These are phyloP conservation scores for Pythium brachiatum DNA, from an alignment of 352 stramenopile genomes.

Conservation along the genomic window DNA sequence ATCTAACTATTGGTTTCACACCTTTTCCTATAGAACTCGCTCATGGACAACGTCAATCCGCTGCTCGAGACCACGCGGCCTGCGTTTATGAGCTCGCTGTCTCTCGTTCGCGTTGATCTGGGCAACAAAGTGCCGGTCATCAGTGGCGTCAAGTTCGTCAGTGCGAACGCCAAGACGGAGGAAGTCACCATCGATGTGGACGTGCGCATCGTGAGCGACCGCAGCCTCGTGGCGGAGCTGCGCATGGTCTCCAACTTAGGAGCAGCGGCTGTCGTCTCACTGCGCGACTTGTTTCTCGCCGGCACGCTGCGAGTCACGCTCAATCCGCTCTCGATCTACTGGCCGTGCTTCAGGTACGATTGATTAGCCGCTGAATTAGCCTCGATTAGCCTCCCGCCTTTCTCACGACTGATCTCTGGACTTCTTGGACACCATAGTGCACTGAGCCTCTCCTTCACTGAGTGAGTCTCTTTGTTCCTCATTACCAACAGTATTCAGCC, in stretches of 20 bases:
- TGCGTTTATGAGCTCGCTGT: constrained; percentile 65
- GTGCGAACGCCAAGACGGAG: constrained; percentile 46
- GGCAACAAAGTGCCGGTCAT: constrained; percentile 58
- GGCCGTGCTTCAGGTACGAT: constrained; percentile 68
- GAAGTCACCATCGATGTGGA: constrained; percentile 74
- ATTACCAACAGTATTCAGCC: not conserved
- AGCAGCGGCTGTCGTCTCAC: constrained; percentile 48
- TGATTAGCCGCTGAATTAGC: not conserved
- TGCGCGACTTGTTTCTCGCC: constrained; percentile 67
- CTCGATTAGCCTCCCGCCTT: not conserved
- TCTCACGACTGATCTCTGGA: not conserved
- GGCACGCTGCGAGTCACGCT: constrained; percentile 74
- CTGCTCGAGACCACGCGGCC: constrained; percentile 57
- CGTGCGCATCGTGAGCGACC: constrained; percentile 58
- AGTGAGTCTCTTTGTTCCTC: constrained; percentile 27
- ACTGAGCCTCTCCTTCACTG: constrained; percentile 70
- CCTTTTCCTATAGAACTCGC: constrained; percentile 47
- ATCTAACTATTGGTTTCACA: not conserved
- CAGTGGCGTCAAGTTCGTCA: constrained; percentile 70
- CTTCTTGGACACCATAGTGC: constrained; percentile 27
- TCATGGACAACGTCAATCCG: constrained; percentile 57
- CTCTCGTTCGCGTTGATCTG: constrained; percentile 55
- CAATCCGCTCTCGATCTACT: constrained; percentile 56
- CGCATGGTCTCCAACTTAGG: constrained; percentile 65
- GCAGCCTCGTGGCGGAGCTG: constrained; percentile 57